These are phyloP conservation scores for Clavulina sp. DNA, from an alignment of 768 basidiomycete genomes.

Conservation along the genomic window DNA sequence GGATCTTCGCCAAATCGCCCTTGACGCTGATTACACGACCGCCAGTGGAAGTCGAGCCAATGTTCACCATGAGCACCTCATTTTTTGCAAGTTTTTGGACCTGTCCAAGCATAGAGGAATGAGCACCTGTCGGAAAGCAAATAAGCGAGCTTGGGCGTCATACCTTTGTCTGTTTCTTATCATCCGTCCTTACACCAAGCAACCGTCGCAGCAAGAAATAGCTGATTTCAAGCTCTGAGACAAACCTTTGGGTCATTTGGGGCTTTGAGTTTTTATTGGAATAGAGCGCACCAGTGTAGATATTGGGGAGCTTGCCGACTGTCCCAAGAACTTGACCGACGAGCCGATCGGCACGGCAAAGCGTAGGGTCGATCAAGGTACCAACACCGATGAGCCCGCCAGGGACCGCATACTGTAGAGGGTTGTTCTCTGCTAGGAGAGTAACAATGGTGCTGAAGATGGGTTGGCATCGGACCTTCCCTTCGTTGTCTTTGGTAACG, in stretches of 20 bases:
- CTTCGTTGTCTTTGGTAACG: conserved; percentile 84
- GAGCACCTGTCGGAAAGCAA: background rate
- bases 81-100: conserved; percentile 81
- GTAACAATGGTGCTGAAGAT: conserved; percentile 85
- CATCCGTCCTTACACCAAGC: conserved; percentile 96
- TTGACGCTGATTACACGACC: conserved; percentile 89
- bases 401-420: conserved; percentile 86
- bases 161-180: conserved; percentile 91
- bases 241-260: background rate
- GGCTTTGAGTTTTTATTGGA: background rate
- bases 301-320: conserved; percentile 83
- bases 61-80: conserved; percentile 90
- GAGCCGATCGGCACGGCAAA: conserved; percentile 91
- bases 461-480: conserved; percentile 80
- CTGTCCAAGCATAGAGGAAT: conserved; percentile 5
- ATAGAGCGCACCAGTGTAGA: conserved; percentile 54
- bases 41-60: conserved; percentile 93
- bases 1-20: conserved; percentile 86
- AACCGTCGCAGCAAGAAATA: conserved; percentile 89
- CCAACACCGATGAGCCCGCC: conserved; percentile 98
- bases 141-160: background rate
- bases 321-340: conserved; percentile 94
- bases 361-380: conserved; percentile 86
- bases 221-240: conserved; percentile 71
- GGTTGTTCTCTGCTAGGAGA: conserved; percentile 87